Conservation (phyloP, 495 filamentous ascomycete species). For the Aspergillus panamensis region DNA sequence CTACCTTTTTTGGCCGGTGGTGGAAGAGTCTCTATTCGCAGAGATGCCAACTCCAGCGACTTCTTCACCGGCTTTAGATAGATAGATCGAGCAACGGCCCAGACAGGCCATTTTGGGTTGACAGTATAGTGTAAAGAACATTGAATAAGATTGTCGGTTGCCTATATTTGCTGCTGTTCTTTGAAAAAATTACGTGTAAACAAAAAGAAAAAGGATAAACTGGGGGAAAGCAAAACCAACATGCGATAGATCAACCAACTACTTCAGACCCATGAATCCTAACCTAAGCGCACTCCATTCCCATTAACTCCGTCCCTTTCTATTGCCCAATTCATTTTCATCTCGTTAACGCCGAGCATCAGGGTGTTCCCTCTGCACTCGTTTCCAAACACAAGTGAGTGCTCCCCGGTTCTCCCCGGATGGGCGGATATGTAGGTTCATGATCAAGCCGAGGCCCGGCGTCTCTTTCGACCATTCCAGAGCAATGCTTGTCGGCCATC, state of each 20-base stretch:
- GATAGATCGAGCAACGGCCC: too few relatives aligned
- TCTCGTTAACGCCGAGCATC: neutral
- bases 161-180: too few relatives aligned
- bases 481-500: neutral
- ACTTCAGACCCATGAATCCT: neutral
- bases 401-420: neutral
- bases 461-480: conserved; percentile 15
- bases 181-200: too few relatives aligned
- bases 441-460: conserved; percentile 19
- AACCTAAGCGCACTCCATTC: neutral
- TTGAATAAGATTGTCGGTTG: too few relatives aligned
- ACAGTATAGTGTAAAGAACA: too few relatives aligned
- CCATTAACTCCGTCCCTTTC: neutral
- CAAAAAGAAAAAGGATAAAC: too few relatives aligned
- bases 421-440: neutral
- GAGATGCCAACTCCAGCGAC: too few relatives aligned
- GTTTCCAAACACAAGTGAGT: too few relatives aligned
- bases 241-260: neutral
- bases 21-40: too few relatives aligned
- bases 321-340: neutral
- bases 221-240: neutral
- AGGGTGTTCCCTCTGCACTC: too few relatives aligned
- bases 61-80: too few relatives aligned
- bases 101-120: too few relatives aligned
- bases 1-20: neutral